Evolutionary conservation across 345 rosid genomes (phyloP).

Genomic region (Raphanus raphanistrum): DNA sequence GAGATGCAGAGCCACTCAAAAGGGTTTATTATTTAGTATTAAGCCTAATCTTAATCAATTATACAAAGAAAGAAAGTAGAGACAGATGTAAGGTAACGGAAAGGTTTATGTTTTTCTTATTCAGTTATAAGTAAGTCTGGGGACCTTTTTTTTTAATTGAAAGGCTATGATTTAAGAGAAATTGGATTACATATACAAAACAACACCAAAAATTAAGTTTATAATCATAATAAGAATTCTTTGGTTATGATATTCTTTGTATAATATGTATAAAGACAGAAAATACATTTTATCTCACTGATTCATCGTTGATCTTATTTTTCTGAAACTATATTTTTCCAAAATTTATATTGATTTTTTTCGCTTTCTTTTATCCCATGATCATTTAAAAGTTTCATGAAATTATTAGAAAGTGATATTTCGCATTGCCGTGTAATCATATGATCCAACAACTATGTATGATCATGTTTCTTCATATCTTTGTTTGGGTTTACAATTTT

Average conservation of each 20-base stretch:
- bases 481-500: too few relatives aligned
- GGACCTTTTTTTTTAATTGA: background rate
- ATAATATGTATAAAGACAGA: too few relatives aligned
- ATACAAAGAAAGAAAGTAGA: background rate
- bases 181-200: too few relatives aligned
- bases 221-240: too few relatives aligned
- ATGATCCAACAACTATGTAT: background rate
- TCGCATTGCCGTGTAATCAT: background rate
- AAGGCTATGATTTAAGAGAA: background rate
- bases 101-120: background rate
- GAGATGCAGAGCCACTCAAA: constrained; percentile 2
- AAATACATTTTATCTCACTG: too few relatives aligned
- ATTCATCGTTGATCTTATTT: too few relatives aligned
- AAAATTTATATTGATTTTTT: background rate
- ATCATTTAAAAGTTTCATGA: background rate
- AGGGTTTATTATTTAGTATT: background rate
- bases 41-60: background rate
- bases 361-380: background rate
- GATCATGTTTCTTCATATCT: background rate
- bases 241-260: too few relatives aligned
- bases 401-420: background rate
- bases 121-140: background rate
- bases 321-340: background rate
- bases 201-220: too few relatives aligned
- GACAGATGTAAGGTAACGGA: background rate